A percentile compares a stretch with the other conserved stretches of the same genome.
Evolutionary conservation across 73 alveolate species (phyloP).

Genomic region (Paraurostyla sp.): DNA sequence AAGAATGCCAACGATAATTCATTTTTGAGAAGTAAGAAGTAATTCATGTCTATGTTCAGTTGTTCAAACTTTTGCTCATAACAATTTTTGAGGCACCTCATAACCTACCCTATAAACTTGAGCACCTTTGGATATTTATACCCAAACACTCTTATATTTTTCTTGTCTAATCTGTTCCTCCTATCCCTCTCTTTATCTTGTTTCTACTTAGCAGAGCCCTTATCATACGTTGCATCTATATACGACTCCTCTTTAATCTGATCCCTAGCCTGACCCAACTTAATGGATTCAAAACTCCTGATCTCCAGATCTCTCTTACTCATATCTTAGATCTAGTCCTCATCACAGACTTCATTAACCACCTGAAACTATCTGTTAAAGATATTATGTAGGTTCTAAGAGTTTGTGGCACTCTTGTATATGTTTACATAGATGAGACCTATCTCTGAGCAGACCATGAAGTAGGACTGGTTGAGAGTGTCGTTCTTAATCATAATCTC

Average conservation of each 20-base stretch:
- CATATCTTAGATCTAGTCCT: constrained; percentile 49
- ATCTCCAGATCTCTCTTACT: constrained; percentile 25
- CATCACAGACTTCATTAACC: constrained; percentile 70
- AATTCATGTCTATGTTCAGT: constrained; percentile 67
- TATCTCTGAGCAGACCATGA: constrained; percentile 52
- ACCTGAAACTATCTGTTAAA: constrained; percentile 48
- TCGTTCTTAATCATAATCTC: constrained; percentile 62
- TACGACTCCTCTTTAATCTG: constrained; percentile 12
- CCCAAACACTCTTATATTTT: constrained; percentile 67
- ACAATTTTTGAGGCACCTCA: constrained; percentile 69
- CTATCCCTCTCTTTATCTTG: constrained; percentile 38
- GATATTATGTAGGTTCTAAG: constrained; percentile 45
- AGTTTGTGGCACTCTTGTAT: constrained; percentile 47
- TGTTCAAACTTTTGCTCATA: constrained; percentile 67
- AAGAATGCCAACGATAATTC: constrained; percentile 66
- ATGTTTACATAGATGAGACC: constrained; percentile 31
- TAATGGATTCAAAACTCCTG: constrained; percentile 29
- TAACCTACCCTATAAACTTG: constrained; percentile 55
- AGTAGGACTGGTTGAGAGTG: constrained; percentile 44
- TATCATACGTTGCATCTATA: constrained; percentile 43
- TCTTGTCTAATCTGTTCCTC: constrained; percentile 34
- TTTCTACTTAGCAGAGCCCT: neutral
- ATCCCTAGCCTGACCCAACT: constrained; percentile 48
- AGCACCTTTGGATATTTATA: constrained; percentile 68
- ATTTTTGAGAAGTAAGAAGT: constrained; percentile 67